A percentile compares a stretch with the other conserved stretches of the same genome.
Conservation (phyloP, 1,284 basidiomycete species). For the Chalciporus piperatoides region DNA sequence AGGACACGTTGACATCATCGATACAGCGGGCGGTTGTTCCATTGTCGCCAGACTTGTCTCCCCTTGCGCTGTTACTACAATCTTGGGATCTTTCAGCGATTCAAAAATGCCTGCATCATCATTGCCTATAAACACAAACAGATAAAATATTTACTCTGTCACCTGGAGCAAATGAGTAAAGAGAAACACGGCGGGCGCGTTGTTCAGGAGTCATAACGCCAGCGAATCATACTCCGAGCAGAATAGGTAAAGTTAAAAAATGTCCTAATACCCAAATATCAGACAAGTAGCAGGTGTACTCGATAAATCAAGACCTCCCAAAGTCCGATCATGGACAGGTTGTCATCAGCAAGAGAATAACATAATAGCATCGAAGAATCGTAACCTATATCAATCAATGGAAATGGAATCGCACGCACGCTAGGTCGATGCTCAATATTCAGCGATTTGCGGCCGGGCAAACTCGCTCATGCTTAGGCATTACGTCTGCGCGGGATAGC, state of each 20-base stretch:
- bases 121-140: neutral
- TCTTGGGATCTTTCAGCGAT: too few relatives aligned
- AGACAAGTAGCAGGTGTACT: neutral
- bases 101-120: neutral
- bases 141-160: neutral
- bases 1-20: neutral
- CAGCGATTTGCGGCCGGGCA: slow-evolving; percentile 22
- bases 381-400: neutral
- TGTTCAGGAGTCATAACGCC: neutral
- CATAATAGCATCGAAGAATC: neutral
- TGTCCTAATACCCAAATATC: neutral
- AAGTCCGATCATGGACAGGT: neutral
- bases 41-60: neutral
- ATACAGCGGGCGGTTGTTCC: neutral
- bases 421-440: slow-evolving; percentile 10
- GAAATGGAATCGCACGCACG: neutral
- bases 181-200: neutral
- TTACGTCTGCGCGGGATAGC: slow-evolving; percentile 27
- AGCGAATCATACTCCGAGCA: neutral
- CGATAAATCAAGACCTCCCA: neutral
- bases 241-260: neutral
- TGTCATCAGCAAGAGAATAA: neutral
- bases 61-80: neutral
- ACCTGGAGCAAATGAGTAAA: neutral
- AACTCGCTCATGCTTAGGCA: slow-evolving; percentile 28